A percentile compares a stretch with the other conserved stretches of the same genome.
Evolutionary conservation across 1,139 yeast species (phyloP).

Genomic region (Suhomyces chickasaworum): DNA sequence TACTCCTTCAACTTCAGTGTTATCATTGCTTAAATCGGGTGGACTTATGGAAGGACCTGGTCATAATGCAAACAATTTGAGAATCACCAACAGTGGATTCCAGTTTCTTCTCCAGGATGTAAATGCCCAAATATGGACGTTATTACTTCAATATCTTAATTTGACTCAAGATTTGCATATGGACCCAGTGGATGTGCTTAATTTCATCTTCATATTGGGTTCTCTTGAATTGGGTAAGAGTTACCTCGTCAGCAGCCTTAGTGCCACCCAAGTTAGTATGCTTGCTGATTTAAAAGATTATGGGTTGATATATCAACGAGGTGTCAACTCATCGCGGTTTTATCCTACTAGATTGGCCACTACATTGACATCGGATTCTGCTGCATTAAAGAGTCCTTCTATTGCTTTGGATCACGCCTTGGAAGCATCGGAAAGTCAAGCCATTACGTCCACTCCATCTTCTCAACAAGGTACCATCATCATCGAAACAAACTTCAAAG

Average conservation of each 20-base stretch:
- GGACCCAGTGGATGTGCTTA: constrained; percentile 96
- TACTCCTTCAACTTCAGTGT: constrained; percentile 69
- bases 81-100: constrained; percentile 88
- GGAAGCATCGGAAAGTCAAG: constrained; percentile 34
- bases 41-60: constrained; percentile 75
- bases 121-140: constrained; percentile 94
- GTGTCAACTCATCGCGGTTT: constrained; percentile 62
- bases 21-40: constrained; percentile 67
- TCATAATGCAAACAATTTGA: constrained; percentile 44
- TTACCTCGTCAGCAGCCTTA: constrained; percentile 69
- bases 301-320: constrained; percentile 83
- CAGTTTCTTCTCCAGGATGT: constrained; percentile 91
- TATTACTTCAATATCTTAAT: constrained; percentile 81
- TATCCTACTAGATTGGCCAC: constrained; percentile 93
- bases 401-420: constrained; percentile 67
- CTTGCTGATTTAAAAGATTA: constrained; percentile 87
- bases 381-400: constrained; percentile 67
- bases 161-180: constrained; percentile 81
- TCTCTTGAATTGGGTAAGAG: constrained; percentile 89
- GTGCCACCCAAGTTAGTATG: constrained; percentile 84
- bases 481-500: constrained; percentile 88
- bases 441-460: constrained; percentile 14
- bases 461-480: constrained; percentile 66
- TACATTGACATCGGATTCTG: constrained; percentile 82
- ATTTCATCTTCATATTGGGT: constrained; percentile 90